Conservation (phyloP, 768 basidiomycete genomes). For the Naganishia friedmannii region DNA sequence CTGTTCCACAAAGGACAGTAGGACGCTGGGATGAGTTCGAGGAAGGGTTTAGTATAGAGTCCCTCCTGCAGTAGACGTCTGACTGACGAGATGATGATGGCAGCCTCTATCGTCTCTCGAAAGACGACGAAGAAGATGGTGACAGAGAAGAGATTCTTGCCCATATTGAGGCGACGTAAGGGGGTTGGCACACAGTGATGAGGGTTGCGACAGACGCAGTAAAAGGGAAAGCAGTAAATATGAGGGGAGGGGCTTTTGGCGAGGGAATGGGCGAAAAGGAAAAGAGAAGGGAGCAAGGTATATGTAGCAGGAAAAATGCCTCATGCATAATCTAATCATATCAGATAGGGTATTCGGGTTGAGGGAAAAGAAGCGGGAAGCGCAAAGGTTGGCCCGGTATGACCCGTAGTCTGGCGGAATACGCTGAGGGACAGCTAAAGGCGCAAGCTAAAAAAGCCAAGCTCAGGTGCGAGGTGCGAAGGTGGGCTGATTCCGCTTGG, state of each 20-base stretch:
- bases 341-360: constrained; percentile 17
- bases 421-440: neutral
- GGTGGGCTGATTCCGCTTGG: neutral
- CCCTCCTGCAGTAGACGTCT: no score
- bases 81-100: constrained; percentile 73
- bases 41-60: neutral
- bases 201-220: neutral
- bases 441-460: neutral
- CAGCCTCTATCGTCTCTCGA: constrained; percentile 87
- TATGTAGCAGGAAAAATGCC: constrained; percentile 6
- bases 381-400: neutral
- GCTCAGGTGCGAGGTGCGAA: neutral
- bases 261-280: neutral
- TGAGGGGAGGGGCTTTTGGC: neutral
- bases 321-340: constrained; percentile 23
- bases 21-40: constrained; percentile 54
- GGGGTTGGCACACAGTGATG: neutral
- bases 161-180: constrained; percentile 56
- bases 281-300: neutral
- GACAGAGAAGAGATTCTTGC: constrained; percentile 74
- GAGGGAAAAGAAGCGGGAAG: constrained; percentile 6
- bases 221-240: neutral
- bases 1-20: constrained; percentile 87
- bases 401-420: neutral
- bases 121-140: constrained; percentile 97